Conservation (phyloP, 2,329 filamentous ascomycete species). For the Arachnomyces sp. region DNA sequence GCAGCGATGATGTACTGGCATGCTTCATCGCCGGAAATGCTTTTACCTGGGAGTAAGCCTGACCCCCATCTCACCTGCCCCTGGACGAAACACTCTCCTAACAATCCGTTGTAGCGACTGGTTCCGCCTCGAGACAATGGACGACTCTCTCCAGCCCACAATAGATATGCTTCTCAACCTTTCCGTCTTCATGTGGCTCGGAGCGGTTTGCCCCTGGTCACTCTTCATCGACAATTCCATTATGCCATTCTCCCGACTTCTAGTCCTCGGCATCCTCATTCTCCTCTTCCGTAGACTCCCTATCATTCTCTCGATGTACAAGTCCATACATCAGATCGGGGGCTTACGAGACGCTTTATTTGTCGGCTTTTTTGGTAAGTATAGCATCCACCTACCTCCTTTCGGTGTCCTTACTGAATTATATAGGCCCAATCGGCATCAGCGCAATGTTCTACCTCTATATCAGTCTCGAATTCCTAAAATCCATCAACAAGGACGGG, state of each 20-base stretch:
- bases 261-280: conserved; percentile 65
- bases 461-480: conserved; percentile 70
- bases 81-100: conserved; percentile 3
- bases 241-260: conserved; percentile 64
- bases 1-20: conserved; percentile 80
- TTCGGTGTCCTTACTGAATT: no score
- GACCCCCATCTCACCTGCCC: not conserved
- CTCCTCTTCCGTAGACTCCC: conserved; percentile 70
- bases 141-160: conserved; percentile 88
- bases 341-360: conserved; percentile 67
- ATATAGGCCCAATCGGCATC: conserved; percentile 84
- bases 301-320: conserved; percentile 64
- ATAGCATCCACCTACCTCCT: no score
- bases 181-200: conserved; percentile 83
- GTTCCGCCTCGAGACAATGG: conserved; percentile 81
- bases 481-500: no score
- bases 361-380: conserved; percentile 89
- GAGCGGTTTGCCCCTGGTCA: conserved; percentile 74
- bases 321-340: conserved; percentile 70
- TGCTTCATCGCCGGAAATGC: conserved; percentile 88
- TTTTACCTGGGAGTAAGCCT: conserved; percentile 70
- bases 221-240: conserved; percentile 59
- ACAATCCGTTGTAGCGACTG: conserved; percentile 54
- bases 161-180: conserved; percentile 93
- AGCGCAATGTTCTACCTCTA: conserved; percentile 87